A percentile compares a stretch with the other conserved stretches of the same genome.
Evolutionary conservation across 2,329 filamentous ascomycete genomes (phyloP).

Genomic region (Xylariales sp.): DNA sequence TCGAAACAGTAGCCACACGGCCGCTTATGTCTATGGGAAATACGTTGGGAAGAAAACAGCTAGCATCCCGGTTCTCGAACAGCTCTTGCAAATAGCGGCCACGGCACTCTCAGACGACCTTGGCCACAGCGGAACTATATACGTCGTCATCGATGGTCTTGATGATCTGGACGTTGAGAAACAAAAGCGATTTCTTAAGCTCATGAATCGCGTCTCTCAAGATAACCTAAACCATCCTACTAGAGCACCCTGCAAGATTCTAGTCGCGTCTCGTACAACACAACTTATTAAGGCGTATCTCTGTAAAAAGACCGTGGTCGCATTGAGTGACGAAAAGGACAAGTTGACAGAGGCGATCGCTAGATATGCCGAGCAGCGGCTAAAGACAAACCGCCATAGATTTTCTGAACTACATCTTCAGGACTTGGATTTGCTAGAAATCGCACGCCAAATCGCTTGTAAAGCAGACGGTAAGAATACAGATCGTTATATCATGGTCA

Average conservation of each 20-base stretch:
- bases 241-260: conserved; percentile 14
- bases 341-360: conserved; percentile 21
- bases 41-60: conserved; percentile 8
- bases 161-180: conserved; percentile 23
- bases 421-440: conserved; percentile 8
- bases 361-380: conserved; percentile 20
- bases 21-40: conserved; percentile 16
- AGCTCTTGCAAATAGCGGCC: conserved; percentile 15
- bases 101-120: conserved; percentile 13
- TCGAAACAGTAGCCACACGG: conserved; percentile 14
- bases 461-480: conserved; percentile 23
- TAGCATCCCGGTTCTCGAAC: conserved; percentile 9
- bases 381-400: conserved; percentile 10
- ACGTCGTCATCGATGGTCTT: conserved; percentile 19
- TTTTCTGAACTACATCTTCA: conserved; percentile 18
- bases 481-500: not conserved
- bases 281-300: conserved; percentile 13
- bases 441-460: conserved; percentile 15
- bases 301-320: conserved; percentile 3
- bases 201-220: conserved; percentile 17
- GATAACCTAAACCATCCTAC: not conserved
- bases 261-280: conserved; percentile 12
- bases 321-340: conserved; percentile 16
- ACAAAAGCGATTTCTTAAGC: conserved; percentile 16
- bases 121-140: conserved; percentile 1